Percentiles rank a stretch among this genome's conserved stretches.
These are phyloP conservation scores for Dryadomyces quercivorus DNA, from an alignment of 2,329 filamentous ascomycete genomes.

Conservation along the genomic window DNA sequence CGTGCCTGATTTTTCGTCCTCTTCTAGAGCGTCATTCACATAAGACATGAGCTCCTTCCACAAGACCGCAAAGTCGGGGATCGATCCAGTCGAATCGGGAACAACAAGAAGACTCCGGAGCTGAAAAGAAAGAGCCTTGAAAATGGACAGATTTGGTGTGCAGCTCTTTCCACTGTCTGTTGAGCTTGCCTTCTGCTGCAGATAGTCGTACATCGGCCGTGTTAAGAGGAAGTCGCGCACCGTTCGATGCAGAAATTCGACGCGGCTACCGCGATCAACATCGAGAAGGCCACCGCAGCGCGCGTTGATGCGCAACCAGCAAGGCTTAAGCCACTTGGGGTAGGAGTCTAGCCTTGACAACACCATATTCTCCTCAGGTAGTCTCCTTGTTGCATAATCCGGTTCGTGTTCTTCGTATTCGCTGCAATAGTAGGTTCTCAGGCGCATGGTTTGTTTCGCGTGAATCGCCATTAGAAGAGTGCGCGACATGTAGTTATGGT, in stretches of 20 bases:
- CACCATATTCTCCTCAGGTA: background rate
- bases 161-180: background rate
- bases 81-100: background rate
- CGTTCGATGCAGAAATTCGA: background rate
- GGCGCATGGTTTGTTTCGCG: background rate
- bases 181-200: background rate
- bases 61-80: background rate
- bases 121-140: background rate
- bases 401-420: background rate
- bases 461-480: background rate
- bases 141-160: background rate
- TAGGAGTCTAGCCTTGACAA: background rate
- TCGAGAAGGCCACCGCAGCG: background rate
- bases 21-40: background rate
- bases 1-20: background rate
- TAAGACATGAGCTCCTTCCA: background rate
- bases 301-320: background rate
- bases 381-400: background rate
- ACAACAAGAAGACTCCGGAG: background rate
- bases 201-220: background rate
- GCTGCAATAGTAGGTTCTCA: background rate
- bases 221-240: background rate
- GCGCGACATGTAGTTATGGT: background rate
- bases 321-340: background rate
- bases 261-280: background rate